A percentile compares a stretch with the other conserved stretches of the same genome.
These are phyloP conservation scores for Termitomyces sp. DNA, from an alignment of 768 basidiomycete genomes.

Conservation along the genomic window DNA sequence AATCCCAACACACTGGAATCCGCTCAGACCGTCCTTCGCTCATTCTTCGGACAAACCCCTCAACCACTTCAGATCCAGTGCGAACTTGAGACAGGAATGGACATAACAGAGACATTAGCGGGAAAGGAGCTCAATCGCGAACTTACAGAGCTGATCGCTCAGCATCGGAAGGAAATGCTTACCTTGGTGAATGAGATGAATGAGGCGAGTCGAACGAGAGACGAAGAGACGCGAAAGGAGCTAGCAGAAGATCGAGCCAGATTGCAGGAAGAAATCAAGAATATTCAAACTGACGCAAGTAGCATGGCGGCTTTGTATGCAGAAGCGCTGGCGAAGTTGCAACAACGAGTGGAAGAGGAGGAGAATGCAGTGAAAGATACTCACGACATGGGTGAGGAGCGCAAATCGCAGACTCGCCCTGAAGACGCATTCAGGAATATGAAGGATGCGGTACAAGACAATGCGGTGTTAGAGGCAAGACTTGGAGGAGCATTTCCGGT, in stretches of 20 bases:
- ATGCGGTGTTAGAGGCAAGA: slow-evolving; percentile 2
- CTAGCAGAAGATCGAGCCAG: neutral
- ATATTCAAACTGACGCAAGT: neutral
- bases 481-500: slow-evolving; percentile 31
- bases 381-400: neutral
- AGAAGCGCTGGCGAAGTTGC: neutral
- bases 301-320: neutral
- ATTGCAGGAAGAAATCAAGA: neutral
- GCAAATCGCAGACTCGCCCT: neutral
- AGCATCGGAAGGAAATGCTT: neutral
- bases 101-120: neutral
- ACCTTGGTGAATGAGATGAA: neutral
- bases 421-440: neutral
- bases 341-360: neutral
- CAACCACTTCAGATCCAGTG: slow-evolving; percentile 46
- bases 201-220: neutral
- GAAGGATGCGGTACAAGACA: neutral
- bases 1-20: neutral
- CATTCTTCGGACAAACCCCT: neutral
- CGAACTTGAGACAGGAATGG: slow-evolving; percentile 40
- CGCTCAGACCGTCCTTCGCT: neutral
- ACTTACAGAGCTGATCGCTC: neutral
- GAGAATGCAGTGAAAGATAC: neutral
- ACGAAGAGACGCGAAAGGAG: neutral
- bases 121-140: neutral